Evolutionary conservation across 108 stramenopile species (phyloP).

Genomic region (Epipyxis sp.): DNA sequence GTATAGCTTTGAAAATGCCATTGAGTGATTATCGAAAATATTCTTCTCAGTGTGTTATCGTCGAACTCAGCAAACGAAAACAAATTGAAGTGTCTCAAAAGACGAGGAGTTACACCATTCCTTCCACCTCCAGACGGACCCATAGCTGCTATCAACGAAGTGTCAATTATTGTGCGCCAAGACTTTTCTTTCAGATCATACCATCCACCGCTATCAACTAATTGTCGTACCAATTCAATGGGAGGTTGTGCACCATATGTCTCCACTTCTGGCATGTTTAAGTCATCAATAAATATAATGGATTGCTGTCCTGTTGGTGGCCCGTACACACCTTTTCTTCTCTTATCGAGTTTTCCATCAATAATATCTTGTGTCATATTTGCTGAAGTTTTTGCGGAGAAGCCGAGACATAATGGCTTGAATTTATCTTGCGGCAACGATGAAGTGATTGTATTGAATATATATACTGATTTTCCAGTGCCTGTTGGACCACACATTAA

Average conservation of each 20-base stretch:
- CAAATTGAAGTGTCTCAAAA: slow-evolving; percentile 66
- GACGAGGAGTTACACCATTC: slow-evolving; percentile 60
- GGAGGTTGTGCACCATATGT: slow-evolving; percentile 63
- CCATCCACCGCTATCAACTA: slow-evolving; percentile 64
- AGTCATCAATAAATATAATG: slow-evolving; percentile 65
- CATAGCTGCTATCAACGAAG: slow-evolving; percentile 58
- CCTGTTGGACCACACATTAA: slow-evolving; percentile 66
- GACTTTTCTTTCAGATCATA: slow-evolving; percentile 64
- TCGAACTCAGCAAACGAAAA: slow-evolving; percentile 63
- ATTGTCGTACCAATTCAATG: slow-evolving; percentile 65
- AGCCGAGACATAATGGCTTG: slow-evolving; percentile 56
- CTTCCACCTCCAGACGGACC: slow-evolving; percentile 68
- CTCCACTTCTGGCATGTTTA: slow-evolving; percentile 55
- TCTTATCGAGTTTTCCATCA: slow-evolving; percentile 63
- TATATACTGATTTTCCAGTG: slow-evolving; percentile 55
- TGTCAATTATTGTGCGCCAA: slow-evolving; percentile 57
- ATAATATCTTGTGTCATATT: slow-evolving; percentile 66
- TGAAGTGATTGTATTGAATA: slow-evolving; percentile 46
- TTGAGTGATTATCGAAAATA: slow-evolving; percentile 55
- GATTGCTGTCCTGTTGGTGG: slow-evolving; percentile 55
- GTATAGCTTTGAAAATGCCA: slow-evolving; percentile 40
- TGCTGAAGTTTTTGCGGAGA: slow-evolving; percentile 64
- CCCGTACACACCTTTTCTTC: slow-evolving; percentile 62
- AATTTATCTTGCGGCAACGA: slow-evolving; percentile 44
- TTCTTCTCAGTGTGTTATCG: slow-evolving; percentile 55